Base-by-base conservation (phyloP, 1,139 yeast genomes). In the Yamadazyma triangularis region DNA sequence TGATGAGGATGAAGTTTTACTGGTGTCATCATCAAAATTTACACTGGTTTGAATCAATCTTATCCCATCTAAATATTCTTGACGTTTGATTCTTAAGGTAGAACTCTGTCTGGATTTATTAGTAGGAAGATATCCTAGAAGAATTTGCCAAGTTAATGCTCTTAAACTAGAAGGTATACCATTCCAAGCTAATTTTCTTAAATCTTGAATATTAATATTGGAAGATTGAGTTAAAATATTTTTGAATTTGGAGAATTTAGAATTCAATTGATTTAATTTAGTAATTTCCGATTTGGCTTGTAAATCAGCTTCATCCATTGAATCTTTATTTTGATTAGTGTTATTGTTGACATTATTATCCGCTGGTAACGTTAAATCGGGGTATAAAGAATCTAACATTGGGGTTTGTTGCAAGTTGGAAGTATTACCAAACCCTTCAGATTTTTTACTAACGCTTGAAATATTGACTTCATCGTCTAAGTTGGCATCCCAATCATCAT, bases 401-500 rank as follows among this genome's bases (percentile, higher is more conserved):
- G 59, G 56, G 32, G 58, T 52, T 5, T 70, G 69, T 32, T 45
- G 46, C 13, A 32, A 19, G n/a, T n/a, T n/a, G 15, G 29, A 18
- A n/a, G 36, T 33, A 21, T 38, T 40, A 9, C 46, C 46, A 28
- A 42, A 43, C 18, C 38, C 39, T 32, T 36, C 30, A 34, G 32
- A 25, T 16, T 29, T 31, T 21, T 30, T 13, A 4, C 29, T 36
- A 7, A 18, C 20, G 9, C 9, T 18, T 6, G 20, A 18, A 7
- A 7, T 18, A 18, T 18, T 18, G 9, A 18, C 20, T 8, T 49
- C 61, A 41, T 67, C 82, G 40, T 82, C 87, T 27, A 87, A 67
- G 24, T 79, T 83, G 4, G 95, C 93, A 51, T 87, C 89, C 96
- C 96, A 88, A 54, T 87, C 96, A 47, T 84, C 95, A 51, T 87